Conservation (phyloP, 2,329 filamentous ascomycete species). For the Fusarium nygamai region DNA sequence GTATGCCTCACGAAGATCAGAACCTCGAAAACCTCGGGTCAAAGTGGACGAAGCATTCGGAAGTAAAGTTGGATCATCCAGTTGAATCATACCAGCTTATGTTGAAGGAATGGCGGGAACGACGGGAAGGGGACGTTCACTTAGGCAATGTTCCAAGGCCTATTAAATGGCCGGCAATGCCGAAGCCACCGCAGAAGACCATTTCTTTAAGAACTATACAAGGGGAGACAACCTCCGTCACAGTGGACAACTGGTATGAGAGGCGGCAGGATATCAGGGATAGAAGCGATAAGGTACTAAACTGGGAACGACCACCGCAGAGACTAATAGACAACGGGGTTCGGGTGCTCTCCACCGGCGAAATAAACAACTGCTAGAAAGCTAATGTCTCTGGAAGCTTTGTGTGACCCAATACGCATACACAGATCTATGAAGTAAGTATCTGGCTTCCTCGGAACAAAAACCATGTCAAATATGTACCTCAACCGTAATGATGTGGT, state of each 20-base stretch:
- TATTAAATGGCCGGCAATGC: constrained; percentile 35
- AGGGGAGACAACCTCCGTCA: neutral
- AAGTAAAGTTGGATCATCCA: constrained; percentile 45
- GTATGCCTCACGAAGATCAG: constrained; percentile 39
- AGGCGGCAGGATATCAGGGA: neutral
- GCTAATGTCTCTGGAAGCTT: accelerated
- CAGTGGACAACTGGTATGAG: neutral
- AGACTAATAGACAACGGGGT: neutral
- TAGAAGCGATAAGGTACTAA: neutral
- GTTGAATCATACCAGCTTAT: constrained; percentile 39
- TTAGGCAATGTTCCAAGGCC: neutral
- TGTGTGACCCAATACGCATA: neutral
- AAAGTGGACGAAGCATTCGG: constrained; percentile 46
- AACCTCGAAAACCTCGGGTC: constrained; percentile 3
- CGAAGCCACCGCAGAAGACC: constrained; percentile 10
- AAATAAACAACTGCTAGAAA: neutral
- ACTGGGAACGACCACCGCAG: neutral
- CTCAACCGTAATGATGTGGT: neutral
- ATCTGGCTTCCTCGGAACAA: neutral
- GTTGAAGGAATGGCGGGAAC: constrained; percentile 39
- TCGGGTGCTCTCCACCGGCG: neutral
- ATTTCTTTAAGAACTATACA: neutral
- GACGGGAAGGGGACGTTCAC: constrained; percentile 4
- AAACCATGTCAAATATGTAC: neutral
- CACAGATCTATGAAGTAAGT: neutral